phyloP scores from a whole-genome alignment of 352 stramenopile genomes.

The Phytophthora pseudosyringae region DNA sequence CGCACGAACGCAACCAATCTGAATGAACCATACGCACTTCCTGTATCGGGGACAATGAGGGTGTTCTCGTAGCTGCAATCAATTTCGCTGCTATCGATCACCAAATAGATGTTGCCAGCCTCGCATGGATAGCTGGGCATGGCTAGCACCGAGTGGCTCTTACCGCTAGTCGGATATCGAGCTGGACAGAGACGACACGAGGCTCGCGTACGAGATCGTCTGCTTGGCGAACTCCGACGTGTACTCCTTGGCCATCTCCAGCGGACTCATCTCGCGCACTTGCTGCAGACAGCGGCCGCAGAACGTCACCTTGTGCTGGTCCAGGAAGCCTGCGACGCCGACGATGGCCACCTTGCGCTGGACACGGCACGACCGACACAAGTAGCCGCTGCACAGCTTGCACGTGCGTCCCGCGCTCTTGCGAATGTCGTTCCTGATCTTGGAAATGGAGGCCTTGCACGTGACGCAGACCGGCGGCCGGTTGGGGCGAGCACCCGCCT shows the following conservation, averaged over 20 bases:
- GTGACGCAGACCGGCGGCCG: conserved; percentile 36
- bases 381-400: conserved; percentile 41
- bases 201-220: conserved; percentile 3
- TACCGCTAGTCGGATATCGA: too few relatives aligned
- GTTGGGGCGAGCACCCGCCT: conserved; percentile 7
- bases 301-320: conserved; percentile 40
- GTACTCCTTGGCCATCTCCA: conserved; percentile 34
- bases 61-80: too few relatives aligned
- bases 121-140: too few relatives aligned
- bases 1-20: too few relatives aligned
- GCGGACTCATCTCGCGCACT: conserved; percentile 30
- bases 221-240: conserved; percentile 1
- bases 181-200: too few relatives aligned
- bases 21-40: too few relatives aligned
- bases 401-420: conserved; percentile 33
- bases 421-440: conserved; percentile 24
- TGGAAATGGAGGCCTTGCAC: conserved; percentile 31
- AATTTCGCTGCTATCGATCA: too few relatives aligned
- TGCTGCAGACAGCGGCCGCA: conserved; percentile 37
- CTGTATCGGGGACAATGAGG: too few relatives aligned
- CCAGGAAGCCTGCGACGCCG: conserved; percentile 25
- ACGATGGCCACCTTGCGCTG: conserved; percentile 43
- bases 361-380: conserved; percentile 48
- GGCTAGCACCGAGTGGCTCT: too few relatives aligned
- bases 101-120: too few relatives aligned